Evolutionary conservation across 257 asterid genomes (phyloP).

Genomic region (Paulownia fortunei): DNA sequence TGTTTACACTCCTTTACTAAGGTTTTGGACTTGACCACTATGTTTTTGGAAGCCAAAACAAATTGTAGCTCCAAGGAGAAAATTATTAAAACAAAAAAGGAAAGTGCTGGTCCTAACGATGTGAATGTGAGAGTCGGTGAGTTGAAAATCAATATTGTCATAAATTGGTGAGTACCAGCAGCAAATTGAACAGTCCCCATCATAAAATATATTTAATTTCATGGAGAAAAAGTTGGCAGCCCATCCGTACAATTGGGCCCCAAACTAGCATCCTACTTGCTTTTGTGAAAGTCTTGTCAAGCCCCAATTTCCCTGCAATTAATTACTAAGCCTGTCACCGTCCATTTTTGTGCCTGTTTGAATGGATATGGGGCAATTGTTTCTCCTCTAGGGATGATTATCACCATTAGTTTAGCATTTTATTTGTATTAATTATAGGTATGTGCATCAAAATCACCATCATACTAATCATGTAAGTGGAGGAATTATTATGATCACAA

Average conservation of each 20-base stretch:
- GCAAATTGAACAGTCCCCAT: background rate
- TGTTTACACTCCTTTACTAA: too few species aligned
- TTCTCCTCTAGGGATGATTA: background rate
- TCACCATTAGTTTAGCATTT: background rate
- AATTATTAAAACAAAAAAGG: too few species aligned
- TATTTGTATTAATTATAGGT: too few species aligned
- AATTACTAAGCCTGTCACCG: conserved; percentile 7
- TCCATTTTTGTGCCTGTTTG: conserved; percentile 11
- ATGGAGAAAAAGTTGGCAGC: conserved; percentile 25
- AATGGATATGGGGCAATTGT: background rate
- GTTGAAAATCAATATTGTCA: background rate
- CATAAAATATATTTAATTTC: conserved; percentile 1
- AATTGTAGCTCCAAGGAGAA: too few species aligned
- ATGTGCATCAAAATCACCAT: too few species aligned
- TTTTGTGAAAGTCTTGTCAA: conserved; percentile 25
- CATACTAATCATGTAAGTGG: background rate
- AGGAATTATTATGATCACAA: background rate
- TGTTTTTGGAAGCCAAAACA: too few species aligned
- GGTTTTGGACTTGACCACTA: too few species aligned
- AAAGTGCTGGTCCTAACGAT: too few species aligned
- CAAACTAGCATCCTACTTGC: background rate
- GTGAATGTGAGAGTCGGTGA: too few species aligned
- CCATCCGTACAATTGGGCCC: conserved; percentile 28
- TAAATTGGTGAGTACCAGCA: background rate
- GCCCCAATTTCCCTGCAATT: conserved; percentile 13